Evolutionary conservation across 2,329 filamentous ascomycete genomes (phyloP), one percentile per base, ranked within the genome.

Genomic region (Neoarthrinium moseri): DNA sequence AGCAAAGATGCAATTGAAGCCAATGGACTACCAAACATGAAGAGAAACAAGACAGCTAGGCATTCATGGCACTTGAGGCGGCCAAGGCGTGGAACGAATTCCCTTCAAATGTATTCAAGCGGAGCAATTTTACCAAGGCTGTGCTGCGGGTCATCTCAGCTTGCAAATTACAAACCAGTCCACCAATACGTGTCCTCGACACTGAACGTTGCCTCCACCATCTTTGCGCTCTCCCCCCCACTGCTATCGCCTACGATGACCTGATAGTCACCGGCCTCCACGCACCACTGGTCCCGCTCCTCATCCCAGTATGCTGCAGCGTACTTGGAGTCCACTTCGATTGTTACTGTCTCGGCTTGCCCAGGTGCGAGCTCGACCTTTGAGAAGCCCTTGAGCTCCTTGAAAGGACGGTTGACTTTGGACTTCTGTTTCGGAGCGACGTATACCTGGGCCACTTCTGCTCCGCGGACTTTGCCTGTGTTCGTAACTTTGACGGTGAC

Each of bases 271-370:
- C 85, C 87, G 59, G 75, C 74, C 67, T 88, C 84, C 2, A 77
- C 77, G 17, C 79, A 75, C 85, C 85, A 91, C 56, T 80, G 71
- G 45, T 77, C 72, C 11, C 79, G 70, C 51, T 78, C 75, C 67
- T 90, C 86, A 54, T 89, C 84, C 73, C 83, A 90, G 67, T 84
- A 90, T 44, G 80, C 80, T 0, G 81, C 77, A 0, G 80, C 82
- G 45, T 87, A 83, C 66, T 86, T 88, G 57, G 78, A 78, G 49
- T 78, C 60, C 39, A 83, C 65, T 4, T 69, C 66, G 6, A 91
- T 70, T n/a, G 73, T 68, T 2, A 83, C 79, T 6, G 55, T 69
- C 66, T 79, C 75, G 35, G 68, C 74, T 66, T 85, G 74, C 0
- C 84, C 85, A 0, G 81, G 71, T 43, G 75, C 70, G 2, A 91